Conservation (phyloP, 1,284 basidiomycete genomes). For the Cutaneotrichosporon spelunceum region DNA sequence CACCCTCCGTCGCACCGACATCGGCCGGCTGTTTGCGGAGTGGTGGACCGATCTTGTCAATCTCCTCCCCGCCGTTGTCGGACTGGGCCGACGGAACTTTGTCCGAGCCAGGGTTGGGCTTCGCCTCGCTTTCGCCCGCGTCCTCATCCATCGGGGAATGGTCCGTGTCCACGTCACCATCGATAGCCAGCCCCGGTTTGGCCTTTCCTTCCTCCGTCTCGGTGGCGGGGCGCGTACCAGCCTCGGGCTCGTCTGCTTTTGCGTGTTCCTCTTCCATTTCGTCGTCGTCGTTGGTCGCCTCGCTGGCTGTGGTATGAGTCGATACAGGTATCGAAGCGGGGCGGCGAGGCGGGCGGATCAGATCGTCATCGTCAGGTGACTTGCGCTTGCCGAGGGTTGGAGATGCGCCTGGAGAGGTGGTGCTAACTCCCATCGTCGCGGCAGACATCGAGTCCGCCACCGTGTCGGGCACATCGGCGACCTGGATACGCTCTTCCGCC, state of each 20-base stretch:
- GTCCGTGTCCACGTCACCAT: not conserved
- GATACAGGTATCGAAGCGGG: not conserved
- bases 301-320: not conserved
- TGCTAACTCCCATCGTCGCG: not conserved
- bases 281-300: not conserved
- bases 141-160: not conserved
- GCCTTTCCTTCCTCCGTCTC: not conserved
- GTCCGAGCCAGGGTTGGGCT: not conserved
- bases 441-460: conserved; percentile 8
- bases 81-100: not conserved
- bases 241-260: not conserved
- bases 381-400: conserved; percentile 23
- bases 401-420: conserved; percentile 9
- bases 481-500: conserved; percentile 14
- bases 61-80: not conserved
- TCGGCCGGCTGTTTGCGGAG: not conserved
- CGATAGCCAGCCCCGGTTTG: not conserved
- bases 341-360: not conserved
- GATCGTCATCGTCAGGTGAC: conserved; percentile 15
- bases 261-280: not conserved
- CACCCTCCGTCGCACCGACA: not conserved
- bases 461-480: conserved; percentile 13
- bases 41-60: not conserved
- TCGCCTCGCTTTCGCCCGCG: not conserved
- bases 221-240: not conserved